Conservation (phyloP, 2,329 filamentous ascomycete genomes). For the Pseudogymnoascus pannorum region DNA sequence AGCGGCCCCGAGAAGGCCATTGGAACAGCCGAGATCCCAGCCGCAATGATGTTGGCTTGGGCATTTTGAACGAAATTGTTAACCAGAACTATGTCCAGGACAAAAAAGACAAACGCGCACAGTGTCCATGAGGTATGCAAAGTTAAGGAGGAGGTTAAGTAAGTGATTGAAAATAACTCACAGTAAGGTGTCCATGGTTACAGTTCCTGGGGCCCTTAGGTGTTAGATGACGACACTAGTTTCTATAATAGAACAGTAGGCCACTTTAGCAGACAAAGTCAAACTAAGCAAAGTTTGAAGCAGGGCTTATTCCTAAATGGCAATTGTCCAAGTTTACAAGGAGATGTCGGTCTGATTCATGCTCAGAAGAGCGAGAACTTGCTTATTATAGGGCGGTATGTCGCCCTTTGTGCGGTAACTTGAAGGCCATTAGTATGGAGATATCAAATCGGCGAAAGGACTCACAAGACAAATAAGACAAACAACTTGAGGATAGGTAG, state of each 20-base stretch:
- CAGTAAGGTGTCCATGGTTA: slow-evolving; percentile 41
- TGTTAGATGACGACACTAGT: background rate
- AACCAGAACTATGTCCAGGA: background rate
- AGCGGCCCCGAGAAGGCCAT: background rate
- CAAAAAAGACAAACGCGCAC: background rate
- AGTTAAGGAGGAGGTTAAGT: background rate
- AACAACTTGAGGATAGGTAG: background rate
- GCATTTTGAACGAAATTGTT: background rate
- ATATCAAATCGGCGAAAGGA: background rate
- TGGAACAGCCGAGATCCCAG: slow-evolving; percentile 3
- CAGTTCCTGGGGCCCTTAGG: background rate
- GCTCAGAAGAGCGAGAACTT: background rate
- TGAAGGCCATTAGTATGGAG: background rate
- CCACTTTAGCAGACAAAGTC: background rate
- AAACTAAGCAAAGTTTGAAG: background rate
- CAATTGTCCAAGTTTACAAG: background rate
- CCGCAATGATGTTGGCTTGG: slow-evolving; percentile 1
- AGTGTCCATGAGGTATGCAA: background rate
- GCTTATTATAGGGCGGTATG: background rate
- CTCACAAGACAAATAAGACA: background rate
- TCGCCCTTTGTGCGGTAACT: background rate
- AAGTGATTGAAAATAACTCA: slow-evolving; percentile 26
- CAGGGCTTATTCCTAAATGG: background rate
- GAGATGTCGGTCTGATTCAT: background rate
- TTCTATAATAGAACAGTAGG: background rate